Evolutionary conservation across 257 asterid species (phyloP).

Genomic region (Nicotiana attenuata): DNA sequence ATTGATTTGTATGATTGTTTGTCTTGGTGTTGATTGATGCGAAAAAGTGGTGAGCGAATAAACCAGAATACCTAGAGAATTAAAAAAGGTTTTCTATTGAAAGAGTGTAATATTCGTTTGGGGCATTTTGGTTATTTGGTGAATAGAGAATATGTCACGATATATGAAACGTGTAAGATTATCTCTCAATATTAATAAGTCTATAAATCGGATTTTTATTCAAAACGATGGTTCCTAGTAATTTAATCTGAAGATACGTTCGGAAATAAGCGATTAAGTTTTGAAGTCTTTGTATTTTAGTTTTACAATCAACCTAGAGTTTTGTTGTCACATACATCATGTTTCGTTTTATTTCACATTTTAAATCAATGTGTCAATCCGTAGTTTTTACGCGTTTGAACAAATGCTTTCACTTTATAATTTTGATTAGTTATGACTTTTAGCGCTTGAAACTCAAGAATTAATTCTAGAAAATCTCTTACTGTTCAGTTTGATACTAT

Average conservation of each 20-base stretch:
- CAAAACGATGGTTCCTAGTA: neutral
- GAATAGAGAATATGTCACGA: neutral
- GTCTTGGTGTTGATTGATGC: neutral
- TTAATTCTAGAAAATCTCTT: no score
- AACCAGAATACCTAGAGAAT: no score
- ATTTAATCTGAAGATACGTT: neutral
- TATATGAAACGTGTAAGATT: neutral
- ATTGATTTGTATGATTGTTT: neutral
- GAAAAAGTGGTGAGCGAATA: no score
- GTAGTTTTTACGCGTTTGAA: neutral
- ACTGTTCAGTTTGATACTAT: no score
- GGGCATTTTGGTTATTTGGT: no score
- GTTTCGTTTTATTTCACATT: neutral
- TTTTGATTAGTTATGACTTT: no score
- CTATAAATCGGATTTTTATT: neutral
- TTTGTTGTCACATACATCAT: neutral
- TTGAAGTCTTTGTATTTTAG: neutral
- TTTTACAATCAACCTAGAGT: neutral
- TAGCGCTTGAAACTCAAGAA: no score
- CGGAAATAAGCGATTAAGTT: neutral
- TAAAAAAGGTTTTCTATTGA: no score
- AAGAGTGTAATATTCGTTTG: no score
- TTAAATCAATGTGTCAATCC: neutral
- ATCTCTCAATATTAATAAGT: neutral
- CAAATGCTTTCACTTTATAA: no score